Evolutionary conservation across 2,329 filamentous ascomycete genomes (phyloP), one percentile per base, ranked within the genome.

Genomic region (Claviceps monticola): DNA sequence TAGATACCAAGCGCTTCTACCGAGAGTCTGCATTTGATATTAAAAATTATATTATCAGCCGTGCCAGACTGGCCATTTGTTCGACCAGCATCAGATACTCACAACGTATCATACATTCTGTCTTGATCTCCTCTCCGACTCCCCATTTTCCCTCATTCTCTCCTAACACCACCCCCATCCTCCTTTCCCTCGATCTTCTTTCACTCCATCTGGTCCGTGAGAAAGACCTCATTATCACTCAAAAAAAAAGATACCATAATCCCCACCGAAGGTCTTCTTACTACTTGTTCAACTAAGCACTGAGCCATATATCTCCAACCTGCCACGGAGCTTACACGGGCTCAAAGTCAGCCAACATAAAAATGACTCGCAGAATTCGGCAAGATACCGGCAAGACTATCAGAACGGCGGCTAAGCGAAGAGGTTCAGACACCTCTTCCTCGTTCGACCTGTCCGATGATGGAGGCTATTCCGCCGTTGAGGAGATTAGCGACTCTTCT

Each of bases 401-500:
- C 63, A 75, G 36, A 48, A 55, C 73, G 63, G 65, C 63, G 47
- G 59, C 66, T 55, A 74, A 66, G 55, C 75, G 77, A 56, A 70
- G 74, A 49, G 69, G 64, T 53, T 79, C 75, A 34, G 71, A 74
- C 58, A 69, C 71, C 5, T 78, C 76, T 5, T 77, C 77, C 3
- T 78, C 77, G 1, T 66, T 77, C 52, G 70, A 79, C 59, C 70
- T 81, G 5, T 84, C 79, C 56, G 80, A 83, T 54, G 85, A 88
- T 54, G 85, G 88, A 49, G 83, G 80, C 52, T 88, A 89, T 65
- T 85, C 82, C 1, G 84, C 75, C 39, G 83, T 94, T 54, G 86
- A 91, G 62, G 80, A 88, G 49, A 84, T 94, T 55, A 86, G 79
- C 58, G 86, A 90, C 59, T 83, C 80, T 11, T 86, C 78, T 51